Conservation (phyloP, 2,329 filamentous ascomycete genomes). For the Rhinocladiella similis region DNA sequence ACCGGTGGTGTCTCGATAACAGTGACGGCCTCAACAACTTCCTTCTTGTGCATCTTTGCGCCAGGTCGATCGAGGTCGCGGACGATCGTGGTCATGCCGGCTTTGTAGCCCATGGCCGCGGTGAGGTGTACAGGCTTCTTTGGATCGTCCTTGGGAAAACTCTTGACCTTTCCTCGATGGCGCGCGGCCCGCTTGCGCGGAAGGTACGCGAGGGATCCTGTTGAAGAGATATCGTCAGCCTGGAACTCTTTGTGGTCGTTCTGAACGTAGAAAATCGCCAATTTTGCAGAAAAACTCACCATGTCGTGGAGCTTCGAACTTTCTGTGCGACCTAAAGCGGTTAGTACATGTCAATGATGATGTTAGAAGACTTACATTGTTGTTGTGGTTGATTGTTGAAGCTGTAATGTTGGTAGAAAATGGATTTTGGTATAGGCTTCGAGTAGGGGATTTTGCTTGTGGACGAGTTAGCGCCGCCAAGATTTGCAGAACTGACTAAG, state of each 20-base stretch:
- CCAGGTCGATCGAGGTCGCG: conserved; percentile 98
- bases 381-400: too few species aligned
- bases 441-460: too few species aligned
- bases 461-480: too few species aligned
- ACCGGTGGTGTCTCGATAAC: conserved; percentile 94
- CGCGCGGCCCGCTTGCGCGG: conserved; percentile 90
- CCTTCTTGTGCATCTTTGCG: conserved; percentile 99
- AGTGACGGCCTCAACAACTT: conserved; percentile 85
- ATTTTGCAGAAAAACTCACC: conserved; percentile 47
- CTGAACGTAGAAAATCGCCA: neutral
- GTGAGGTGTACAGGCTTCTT: conserved; percentile 99
- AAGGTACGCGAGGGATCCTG: conserved; percentile 76
- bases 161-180: conserved; percentile 98
- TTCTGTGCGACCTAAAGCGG: conserved; percentile 54
- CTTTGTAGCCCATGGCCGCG: conserved; percentile 99
- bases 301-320: conserved; percentile 89
- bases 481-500: too few species aligned
- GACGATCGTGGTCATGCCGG: conserved; percentile 99
- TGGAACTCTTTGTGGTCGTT: conserved; percentile 17
- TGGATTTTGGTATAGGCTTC: too few species aligned
- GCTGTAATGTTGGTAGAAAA: too few species aligned
- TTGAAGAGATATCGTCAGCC: conserved; percentile 32
- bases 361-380: too few species aligned
- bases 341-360: conserved; percentile 2
- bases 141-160: conserved; percentile 99